Evolutionary conservation across 2,329 filamentous ascomycete genomes (phyloP).

Genomic region (Sporothrix inflata): DNA sequence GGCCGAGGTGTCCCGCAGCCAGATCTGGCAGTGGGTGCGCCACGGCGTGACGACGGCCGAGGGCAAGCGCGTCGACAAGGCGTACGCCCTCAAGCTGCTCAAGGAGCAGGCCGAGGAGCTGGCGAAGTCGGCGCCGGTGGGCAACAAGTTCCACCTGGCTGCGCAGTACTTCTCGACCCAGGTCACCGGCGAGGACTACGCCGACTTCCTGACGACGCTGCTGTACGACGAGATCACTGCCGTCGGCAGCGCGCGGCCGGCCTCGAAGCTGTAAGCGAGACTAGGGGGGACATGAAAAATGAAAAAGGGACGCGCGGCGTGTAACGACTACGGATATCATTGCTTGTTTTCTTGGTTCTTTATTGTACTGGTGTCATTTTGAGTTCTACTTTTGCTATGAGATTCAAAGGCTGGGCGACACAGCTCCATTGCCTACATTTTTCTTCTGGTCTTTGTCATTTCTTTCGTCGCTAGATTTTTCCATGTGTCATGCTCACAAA

Average conservation of each 20-base stretch:
- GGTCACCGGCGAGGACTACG: conserved; percentile 96
- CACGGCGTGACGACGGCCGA: conserved; percentile 76
- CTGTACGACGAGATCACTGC: conserved; percentile 87
- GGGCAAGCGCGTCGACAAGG: conserved; percentile 91
- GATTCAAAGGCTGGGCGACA: neutral
- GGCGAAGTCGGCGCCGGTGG: conserved; percentile 73
- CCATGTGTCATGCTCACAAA: conserved; percentile 13
- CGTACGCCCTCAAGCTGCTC: conserved; percentile 82
- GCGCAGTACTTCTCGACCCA: conserved; percentile 91
- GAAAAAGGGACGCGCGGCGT: conserved; percentile 1
- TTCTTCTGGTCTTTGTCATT: neutral
- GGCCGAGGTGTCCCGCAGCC: conserved; percentile 89
- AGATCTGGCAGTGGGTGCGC: conserved; percentile 95
- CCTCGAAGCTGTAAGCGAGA: conserved; percentile 63
- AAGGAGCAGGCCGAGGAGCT: conserved; percentile 82
- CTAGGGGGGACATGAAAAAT: neutral
- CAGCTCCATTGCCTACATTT: neutral
- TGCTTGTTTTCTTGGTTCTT: conserved; percentile 4
- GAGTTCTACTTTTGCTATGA: neutral
- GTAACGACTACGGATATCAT: conserved; percentile 13
- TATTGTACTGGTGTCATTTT: conserved; percentile 6
- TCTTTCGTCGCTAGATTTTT: neutral
- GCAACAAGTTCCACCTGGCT: conserved; percentile 89
- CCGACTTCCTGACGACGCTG: conserved; percentile 88
- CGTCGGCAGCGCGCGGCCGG: conserved; percentile 62